phyloP scores from a whole-genome alignment of 805 yeast species.

The Candida bentonensis region DNA sequence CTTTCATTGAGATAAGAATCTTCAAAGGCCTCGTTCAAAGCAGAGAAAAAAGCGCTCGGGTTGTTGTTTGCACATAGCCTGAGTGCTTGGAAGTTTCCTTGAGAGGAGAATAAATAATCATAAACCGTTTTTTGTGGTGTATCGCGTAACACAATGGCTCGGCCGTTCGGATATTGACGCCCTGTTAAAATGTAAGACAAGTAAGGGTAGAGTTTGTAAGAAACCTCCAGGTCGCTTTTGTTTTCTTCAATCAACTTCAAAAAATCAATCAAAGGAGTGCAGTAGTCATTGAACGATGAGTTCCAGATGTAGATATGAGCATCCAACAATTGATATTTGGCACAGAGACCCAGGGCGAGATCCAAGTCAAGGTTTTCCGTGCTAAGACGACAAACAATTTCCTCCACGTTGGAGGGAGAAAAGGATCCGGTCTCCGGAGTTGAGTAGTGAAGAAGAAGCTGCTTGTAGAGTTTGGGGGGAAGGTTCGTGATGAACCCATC shows the following conservation, averaged over 20 bases:
- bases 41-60: slow-evolving; percentile 37
- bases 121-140: slow-evolving; percentile 24
- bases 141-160: slow-evolving; percentile 24
- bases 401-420: slow-evolving; percentile 43
- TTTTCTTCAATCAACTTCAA: slow-evolving; percentile 20
- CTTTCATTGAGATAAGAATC: slow-evolving; percentile 61
- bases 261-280: slow-evolving; percentile 56
- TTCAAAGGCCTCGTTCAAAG: slow-evolving; percentile 74
- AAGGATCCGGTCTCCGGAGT: slow-evolving; percentile 13
- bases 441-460: slow-evolving; percentile 39
- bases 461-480: slow-evolving; percentile 51
- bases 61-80: slow-evolving; percentile 2
- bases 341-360: slow-evolving; percentile 50
- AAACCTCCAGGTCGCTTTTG: slow-evolving; percentile 9
- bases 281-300: slow-evolving; percentile 50
- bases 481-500: slow-evolving; percentile 31
- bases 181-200: slow-evolving; percentile 61
- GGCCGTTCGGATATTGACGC: slow-evolving; percentile 65
- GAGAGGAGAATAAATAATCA: slow-evolving; percentile 41
- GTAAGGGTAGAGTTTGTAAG: slow-evolving; percentile 38
- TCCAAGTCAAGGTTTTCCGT: slow-evolving; percentile 63
- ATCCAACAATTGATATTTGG: slow-evolving; percentile 40
- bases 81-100: slow-evolving; percentile 14
- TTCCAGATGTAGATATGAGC: slow-evolving; percentile 63
- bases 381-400: slow-evolving; percentile 56